Percentiles rank a stretch among this genome's conserved stretches.
These are phyloP conservation scores for Trifolium pratense DNA, from an alignment of 306 rosid genomes.

Conservation along the genomic window DNA sequence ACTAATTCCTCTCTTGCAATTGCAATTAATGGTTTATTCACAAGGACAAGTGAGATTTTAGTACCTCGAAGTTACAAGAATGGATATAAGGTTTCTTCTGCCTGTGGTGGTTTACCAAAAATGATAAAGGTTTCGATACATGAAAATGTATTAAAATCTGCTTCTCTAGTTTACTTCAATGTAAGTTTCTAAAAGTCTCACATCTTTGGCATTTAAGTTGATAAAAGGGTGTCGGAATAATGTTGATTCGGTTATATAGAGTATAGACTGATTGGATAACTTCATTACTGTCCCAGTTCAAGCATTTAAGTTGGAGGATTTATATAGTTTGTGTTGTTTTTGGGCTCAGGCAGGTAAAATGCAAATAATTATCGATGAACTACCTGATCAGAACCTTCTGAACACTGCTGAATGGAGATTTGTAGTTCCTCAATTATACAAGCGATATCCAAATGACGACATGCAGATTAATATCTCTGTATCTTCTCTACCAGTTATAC, in stretches of 20 bases:
- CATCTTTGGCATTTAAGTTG: background rate
- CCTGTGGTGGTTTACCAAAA: constrained; percentile 57
- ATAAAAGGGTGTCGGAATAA: background rate
- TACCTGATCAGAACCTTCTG: constrained; percentile 56
- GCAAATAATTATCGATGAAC: constrained; percentile 60
- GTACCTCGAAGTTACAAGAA: constrained; percentile 42
- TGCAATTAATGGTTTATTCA: constrained; percentile 73
- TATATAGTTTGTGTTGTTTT: constrained; percentile 12
- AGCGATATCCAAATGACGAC: constrained; percentile 67
- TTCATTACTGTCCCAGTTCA: background rate
- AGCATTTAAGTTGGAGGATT: constrained; percentile 14
- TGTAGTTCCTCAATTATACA: constrained; percentile 77
- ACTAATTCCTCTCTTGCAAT: constrained; percentile 62
- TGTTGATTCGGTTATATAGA: background rate
- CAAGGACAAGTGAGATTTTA: constrained; percentile 36
- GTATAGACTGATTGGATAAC: background rate
- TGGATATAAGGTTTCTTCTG: constrained; percentile 42
- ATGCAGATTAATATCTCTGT: constrained; percentile 66
- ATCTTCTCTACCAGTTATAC: constrained; percentile 71
- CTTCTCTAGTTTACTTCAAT: constrained; percentile 59
- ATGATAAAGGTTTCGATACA: constrained; percentile 80
- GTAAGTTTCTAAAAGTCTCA: constrained; percentile 54
- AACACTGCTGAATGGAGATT: constrained; percentile 81
- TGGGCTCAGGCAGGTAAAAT: constrained; percentile 55
- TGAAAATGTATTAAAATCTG: constrained; percentile 74